Conservation (phyloP, 148 eudicot genomes). For the Bassia scoparia region DNA sequence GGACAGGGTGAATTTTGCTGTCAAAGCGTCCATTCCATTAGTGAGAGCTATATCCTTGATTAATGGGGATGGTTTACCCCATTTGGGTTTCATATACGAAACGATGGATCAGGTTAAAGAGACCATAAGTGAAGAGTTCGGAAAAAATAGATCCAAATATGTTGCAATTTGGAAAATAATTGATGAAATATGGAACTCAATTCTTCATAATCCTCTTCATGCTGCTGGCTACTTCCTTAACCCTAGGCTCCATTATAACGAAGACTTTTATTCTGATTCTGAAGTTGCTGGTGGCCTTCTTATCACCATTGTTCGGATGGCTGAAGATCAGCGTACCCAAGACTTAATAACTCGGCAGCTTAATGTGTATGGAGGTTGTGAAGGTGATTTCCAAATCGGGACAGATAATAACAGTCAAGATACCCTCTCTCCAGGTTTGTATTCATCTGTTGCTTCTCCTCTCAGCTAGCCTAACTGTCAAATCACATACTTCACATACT, state of each 20-base stretch:
- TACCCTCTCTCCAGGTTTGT: conserved; percentile 54
- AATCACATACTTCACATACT: neutral
- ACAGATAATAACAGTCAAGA: conserved; percentile 22
- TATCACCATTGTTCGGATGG: conserved; percentile 41
- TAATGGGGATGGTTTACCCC: conserved; percentile 27
- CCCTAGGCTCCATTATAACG: conserved; percentile 36
- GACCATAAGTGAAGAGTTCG: conserved; percentile 45
- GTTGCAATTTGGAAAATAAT: conserved; percentile 47
- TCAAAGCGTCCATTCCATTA: conserved; percentile 58
- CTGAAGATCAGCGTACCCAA: conserved; percentile 24
- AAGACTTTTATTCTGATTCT: conserved; percentile 40
- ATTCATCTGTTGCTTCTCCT: neutral
- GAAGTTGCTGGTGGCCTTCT: conserved; percentile 53
- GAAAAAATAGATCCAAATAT: conserved; percentile 32
- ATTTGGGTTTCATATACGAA: conserved; percentile 56
- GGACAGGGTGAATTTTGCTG: conserved; percentile 33
- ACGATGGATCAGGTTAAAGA: conserved; percentile 70
- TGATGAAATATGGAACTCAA: conserved; percentile 57
- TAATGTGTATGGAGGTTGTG: conserved; percentile 29
- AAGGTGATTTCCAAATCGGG: conserved; percentile 40
- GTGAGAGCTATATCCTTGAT: conserved; percentile 45
- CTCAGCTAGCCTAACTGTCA: neutral
- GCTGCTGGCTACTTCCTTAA: conserved; percentile 60
- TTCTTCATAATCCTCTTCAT: conserved; percentile 67
- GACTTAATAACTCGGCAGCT: conserved; percentile 39